These are phyloP conservation scores for Atkinsonella hypoxylon DNA, from an alignment of 2,329 filamentous ascomycete genomes.

Conservation along the genomic window DNA sequence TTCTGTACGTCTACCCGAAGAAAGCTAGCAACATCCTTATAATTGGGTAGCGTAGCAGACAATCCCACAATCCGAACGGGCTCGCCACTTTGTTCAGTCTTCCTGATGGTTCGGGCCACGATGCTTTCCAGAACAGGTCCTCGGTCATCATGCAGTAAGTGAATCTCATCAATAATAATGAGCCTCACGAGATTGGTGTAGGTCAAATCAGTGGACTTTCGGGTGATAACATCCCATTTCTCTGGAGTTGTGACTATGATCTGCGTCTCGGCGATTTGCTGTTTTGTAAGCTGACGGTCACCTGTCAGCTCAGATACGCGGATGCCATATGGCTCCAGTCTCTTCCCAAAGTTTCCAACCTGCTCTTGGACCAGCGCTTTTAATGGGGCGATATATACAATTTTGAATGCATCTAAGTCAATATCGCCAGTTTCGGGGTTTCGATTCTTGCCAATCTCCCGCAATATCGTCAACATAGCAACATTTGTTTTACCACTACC, in stretches of 20 bases:
- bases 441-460: conserved; percentile 91
- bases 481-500: conserved; percentile 98
- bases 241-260: conserved; percentile 97
- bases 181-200: conserved; percentile 96
- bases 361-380: conserved; percentile 97
- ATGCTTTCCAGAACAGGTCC: conserved; percentile 96
- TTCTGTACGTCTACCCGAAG: conserved; percentile 76
- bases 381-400: conserved; percentile 91
- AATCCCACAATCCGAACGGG: conserved; percentile 84
- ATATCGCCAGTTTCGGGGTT: conserved; percentile 86
- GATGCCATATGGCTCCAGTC: conserved; percentile 83
- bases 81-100: conserved; percentile 87
- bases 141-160: conserved; percentile 92
- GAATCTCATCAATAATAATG: conserved; percentile 96
- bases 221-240: conserved; percentile 98
- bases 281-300: conserved; percentile 95
- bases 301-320: conserved; percentile 91
- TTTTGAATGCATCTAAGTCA: conserved; percentile 93
- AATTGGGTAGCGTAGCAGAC: conserved; percentile 92
- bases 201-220: conserved; percentile 91
- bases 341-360: conserved; percentile 91
- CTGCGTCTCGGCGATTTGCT: conserved; percentile 95
- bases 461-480: conserved; percentile 90
- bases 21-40: conserved; percentile 91
- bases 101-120: conserved; percentile 84